phyloP scores from a whole-genome alignment of 2,329 filamentous ascomycete genomes.

The Orbilia brochopaga region DNA sequence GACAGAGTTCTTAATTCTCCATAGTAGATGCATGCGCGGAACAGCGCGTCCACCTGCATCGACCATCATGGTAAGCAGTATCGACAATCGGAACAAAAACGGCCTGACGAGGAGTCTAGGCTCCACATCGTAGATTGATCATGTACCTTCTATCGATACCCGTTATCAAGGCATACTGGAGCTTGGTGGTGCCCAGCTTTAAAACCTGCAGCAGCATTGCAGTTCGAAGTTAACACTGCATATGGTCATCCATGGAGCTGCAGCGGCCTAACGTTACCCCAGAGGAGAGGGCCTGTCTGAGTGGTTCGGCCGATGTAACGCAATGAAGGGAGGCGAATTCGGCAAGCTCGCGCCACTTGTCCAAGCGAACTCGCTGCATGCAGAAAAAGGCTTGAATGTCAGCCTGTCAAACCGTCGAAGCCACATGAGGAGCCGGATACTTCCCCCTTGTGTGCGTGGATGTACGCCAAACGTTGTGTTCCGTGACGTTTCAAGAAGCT shows the following conservation, averaged over 20 bases:
- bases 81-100: not conserved
- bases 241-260: not conserved
- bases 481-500: conserved; percentile 9
- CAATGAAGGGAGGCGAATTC: conserved; percentile 24
- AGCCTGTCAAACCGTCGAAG: not conserved
- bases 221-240: conserved; percentile 4
- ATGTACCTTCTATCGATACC: conserved; percentile 4
- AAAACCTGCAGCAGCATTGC: conserved; percentile 27
- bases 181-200: not conserved
- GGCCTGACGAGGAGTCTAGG: not conserved
- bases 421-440: not conserved
- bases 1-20: conserved; percentile 1
- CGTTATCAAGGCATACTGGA: not conserved
- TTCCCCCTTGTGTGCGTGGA: not conserved
- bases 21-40: not conserved
- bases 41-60: not conserved
- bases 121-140: not conserved
- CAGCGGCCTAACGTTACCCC: not conserved
- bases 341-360: conserved; percentile 28
- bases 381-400: conserved; percentile 16
- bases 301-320: conserved; percentile 38
- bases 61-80: not conserved
- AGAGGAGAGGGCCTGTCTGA: conserved; percentile 8
- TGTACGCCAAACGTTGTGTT: not conserved
- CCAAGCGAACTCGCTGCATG: conserved; percentile 21